Evolutionary conservation across 2,329 filamentous ascomycete species (phyloP).

Genomic region (Sporothrix brasiliensis): DNA sequence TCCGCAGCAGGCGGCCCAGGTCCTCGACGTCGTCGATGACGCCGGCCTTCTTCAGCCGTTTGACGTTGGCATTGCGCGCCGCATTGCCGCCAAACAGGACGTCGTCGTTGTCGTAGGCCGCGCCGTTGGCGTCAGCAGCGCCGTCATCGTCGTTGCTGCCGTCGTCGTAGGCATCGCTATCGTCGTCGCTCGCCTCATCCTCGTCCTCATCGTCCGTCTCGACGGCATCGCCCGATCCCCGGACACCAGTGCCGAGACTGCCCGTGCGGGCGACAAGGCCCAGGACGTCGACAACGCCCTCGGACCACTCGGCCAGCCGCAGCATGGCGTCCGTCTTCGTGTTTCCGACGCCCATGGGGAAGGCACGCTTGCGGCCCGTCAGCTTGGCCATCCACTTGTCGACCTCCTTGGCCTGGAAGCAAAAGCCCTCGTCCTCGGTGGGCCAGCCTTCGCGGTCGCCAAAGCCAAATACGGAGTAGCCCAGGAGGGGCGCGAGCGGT

Average conservation of each 20-base stretch:
- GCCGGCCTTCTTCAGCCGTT: constrained; percentile 50
- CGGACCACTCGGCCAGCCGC: constrained; percentile 74
- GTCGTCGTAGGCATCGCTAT: constrained; percentile 54
- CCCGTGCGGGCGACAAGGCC: constrained; percentile 63
- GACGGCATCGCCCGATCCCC: constrained; percentile 77
- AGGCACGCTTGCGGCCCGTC: constrained; percentile 82
- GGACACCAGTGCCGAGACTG: constrained; percentile 64
- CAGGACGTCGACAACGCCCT: constrained; percentile 73
- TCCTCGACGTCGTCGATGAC: constrained; percentile 82
- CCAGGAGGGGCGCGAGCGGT: constrained; percentile 72
- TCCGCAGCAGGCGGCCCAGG: constrained; percentile 66
- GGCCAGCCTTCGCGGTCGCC: constrained; percentile 93
- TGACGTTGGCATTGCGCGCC: constrained; percentile 43
- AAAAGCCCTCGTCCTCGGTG: constrained; percentile 86
- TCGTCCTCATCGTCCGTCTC: constrained; percentile 81
- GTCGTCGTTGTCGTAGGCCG: constrained; percentile 55
- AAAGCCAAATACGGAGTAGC: constrained; percentile 92
- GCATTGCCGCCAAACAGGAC: constrained; percentile 54
- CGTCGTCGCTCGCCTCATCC: constrained; percentile 68
- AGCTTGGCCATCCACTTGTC: constrained; percentile 98
- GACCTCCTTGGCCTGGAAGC: constrained; percentile 84
- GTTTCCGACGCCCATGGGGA: constrained; percentile 85
- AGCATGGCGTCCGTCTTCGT: constrained; percentile 68
- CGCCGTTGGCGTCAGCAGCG: constrained; percentile 35
- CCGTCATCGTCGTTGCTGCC: constrained; percentile 63